These are phyloP conservation scores for Luvunga scandens DNA, from an alignment of 345 rosid genomes.

Conservation along the genomic window DNA sequence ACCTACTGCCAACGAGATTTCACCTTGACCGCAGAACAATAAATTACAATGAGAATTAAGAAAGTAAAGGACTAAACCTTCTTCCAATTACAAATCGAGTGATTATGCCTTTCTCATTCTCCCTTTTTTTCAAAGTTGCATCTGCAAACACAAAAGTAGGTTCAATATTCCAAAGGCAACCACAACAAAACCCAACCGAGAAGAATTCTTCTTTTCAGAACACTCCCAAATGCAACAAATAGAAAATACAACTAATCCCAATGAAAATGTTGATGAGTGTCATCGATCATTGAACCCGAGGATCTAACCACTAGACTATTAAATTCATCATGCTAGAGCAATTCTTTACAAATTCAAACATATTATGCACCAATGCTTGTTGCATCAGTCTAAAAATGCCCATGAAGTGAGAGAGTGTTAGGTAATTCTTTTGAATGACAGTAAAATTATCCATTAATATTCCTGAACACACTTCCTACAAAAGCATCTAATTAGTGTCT, in stretches of 20 bases:
- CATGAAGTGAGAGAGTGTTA: not conserved
- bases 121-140: slow-evolving; percentile 52
- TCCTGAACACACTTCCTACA: not conserved
- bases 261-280: not conserved
- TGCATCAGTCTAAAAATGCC: not conserved
- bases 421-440: not conserved
- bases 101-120: slow-evolving; percentile 71
- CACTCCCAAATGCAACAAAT: not conserved
- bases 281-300: not conserved
- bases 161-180: slow-evolving; percentile 7
- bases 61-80: slow-evolving; percentile 48
- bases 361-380: not conserved
- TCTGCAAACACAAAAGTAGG: slow-evolving; percentile 38
- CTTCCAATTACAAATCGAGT: slow-evolving; percentile 84
- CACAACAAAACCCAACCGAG: not conserved
- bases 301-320: not conserved
- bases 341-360: not conserved
- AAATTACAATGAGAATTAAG: slow-evolving; percentile 7
- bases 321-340: not conserved
- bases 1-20: slow-evolving; percentile 5
- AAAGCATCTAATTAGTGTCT: not conserved
- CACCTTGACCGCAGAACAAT: not conserved
- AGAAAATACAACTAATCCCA: not conserved
- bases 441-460: not conserved
- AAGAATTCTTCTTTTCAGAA: not conserved